A percentile compares a stretch with the other conserved stretches of the same genome.
Conservation (phyloP, 2,329 filamentous ascomycete species). For the Aspergillus luchuensis region DNA sequence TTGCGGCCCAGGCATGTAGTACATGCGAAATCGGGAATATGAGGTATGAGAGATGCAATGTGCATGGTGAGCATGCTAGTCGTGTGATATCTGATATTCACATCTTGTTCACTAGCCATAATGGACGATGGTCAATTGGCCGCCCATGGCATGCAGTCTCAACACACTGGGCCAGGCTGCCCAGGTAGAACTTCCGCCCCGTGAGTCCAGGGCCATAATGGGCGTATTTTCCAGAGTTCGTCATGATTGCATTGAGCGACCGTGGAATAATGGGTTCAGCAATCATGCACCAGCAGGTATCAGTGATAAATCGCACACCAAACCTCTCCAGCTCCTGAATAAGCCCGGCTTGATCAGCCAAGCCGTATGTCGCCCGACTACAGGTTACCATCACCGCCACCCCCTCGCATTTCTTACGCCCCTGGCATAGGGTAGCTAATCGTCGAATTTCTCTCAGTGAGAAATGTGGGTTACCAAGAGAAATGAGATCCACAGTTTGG, state of each 20-base stretch:
- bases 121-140: neutral
- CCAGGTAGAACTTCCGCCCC: slow-evolving; percentile 27
- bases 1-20: no score
- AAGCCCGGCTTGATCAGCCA: slow-evolving; percentile 32
- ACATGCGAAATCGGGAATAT: no score
- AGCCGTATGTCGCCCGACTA: slow-evolving; percentile 20
- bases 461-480: slow-evolving; percentile 52
- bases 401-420: slow-evolving; percentile 23
- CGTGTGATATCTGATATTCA: no score
- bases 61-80: neutral
- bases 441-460: slow-evolving; percentile 32
- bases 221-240: slow-evolving; percentile 52
- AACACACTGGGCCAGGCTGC: slow-evolving; percentile 28
- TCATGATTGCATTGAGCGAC: slow-evolving; percentile 40
- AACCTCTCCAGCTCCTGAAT: slow-evolving; percentile 37
- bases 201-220: slow-evolving; percentile 42
- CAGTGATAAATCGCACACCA: slow-evolving; percentile 45
- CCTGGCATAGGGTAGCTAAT: neutral
- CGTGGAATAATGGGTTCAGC: slow-evolving; percentile 41
- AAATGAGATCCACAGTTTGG: slow-evolving; percentile 41
- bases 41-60: no score
- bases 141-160: slow-evolving; percentile 24
- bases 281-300: slow-evolving; percentile 55
- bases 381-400: slow-evolving; percentile 26
- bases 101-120: no score